Evolutionary conservation across 495 filamentous ascomycete species (phyloP), one percentile per base, ranked within the genome.

Genomic region (Parmelia sp.): DNA sequence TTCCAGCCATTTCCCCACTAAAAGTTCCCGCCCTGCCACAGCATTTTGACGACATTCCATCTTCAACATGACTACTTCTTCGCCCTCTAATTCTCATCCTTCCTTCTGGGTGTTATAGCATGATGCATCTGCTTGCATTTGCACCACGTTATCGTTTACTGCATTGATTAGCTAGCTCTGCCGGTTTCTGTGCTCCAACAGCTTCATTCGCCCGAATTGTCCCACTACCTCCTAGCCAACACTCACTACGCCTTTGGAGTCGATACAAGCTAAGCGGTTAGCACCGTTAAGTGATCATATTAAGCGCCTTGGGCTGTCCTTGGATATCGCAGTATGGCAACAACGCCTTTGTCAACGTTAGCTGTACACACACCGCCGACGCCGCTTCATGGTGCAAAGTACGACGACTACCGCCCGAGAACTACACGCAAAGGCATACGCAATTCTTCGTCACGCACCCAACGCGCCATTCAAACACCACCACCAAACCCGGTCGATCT

Each of bases 381-480:
- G 45, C 91, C 91, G 23, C 84, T 82, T 42, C 84, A 86, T 76
- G 89, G 89, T 57, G 72, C 82, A 58, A 85, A 80, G 69, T 81
- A 83, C 63, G 89, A 95, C 76, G 72, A 76, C 58, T 90, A 86
- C 74, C 83, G 88, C 66, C 88, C 88, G 31, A 91, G 87, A 73
- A 78, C 75, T 4, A 78, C 78, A 56, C 80, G 76, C 23, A 75
- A 76, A 64, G 81, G 76, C 47, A 75, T 79, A 45, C 78, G 82
- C 66, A 68, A 84, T 63, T 78, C 79, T 23, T 73, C 68, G 39
- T 77, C 78, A 69, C 74, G 74, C 44, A 61, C 65, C 9, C 73
- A 71, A 21, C 72, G 70, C 61, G 60, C 72, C 45, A 70, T 68
- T 31, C 67, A 75, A 55, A 74, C 72, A 7, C 79, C 79, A 51